Base-by-base conservation (phyloP, 2,329 filamentous ascomycete species). In the Sarocladiaceae sp. region DNA sequence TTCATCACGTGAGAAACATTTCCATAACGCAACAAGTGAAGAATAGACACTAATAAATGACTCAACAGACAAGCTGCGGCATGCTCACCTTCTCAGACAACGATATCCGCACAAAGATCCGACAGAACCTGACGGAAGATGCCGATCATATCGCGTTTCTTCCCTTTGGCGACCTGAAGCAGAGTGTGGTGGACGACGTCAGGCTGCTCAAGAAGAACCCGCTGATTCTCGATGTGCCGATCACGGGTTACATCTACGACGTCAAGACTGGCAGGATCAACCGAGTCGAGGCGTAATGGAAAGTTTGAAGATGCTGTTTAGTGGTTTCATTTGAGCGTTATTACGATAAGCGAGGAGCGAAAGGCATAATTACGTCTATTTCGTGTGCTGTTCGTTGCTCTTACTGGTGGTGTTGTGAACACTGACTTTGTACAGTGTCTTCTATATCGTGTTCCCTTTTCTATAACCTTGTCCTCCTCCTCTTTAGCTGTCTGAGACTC, bases 211-310 rank as follows among this genome's bases (percentile, higher is more conserved):
- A 74, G 60, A 68, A 60, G 41, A 76, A 70, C 39, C 74, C 74
- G 44, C 67, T 83, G 13, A 69, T 90, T 4, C 67, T 81, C 16
- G 40, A 43, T n/a, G 40, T 43, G 6, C 40, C 40, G 3, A 43
- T 43, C 27, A 84, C 76, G 5, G 86, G 86, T 1, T 91, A 85
- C 77, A 65, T 90, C 2, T 90, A 89, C 64, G 81, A 89, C 54
- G 83, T 90, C 33, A 79, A 86, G 67, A 88, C 77, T 1, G 86
- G 85, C 0, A 81, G 70, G 60, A 59, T 66, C 44, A 54, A 60
- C 33, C 55, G 56, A 44, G 55, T 64, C 15, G 37, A 41, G 4
- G 37, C 15, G 3, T 41, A 21, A 41, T 7, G 19, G 29, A 24
- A 41, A 29, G 23, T 6, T 9, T 11, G 33, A 35, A 35, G 13